These are phyloP conservation scores for Rheum nobile DNA, from an alignment of 148 eudicot species.

Conservation along the genomic window DNA sequence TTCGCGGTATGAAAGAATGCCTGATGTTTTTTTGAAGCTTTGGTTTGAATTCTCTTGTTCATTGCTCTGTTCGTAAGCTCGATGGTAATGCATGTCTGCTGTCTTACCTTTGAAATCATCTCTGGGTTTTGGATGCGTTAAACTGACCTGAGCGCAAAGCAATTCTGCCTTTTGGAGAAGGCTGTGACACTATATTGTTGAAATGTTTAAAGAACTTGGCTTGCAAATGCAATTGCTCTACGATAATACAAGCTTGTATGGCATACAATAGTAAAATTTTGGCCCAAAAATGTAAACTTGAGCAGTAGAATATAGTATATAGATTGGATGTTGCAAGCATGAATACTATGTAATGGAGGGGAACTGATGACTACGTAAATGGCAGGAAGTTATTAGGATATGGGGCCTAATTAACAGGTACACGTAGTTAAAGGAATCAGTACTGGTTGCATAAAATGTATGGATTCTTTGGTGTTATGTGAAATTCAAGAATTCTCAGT, in stretches of 20 bases:
- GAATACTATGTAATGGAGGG: not conserved
- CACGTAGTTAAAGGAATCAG: not conserved
- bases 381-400: not conserved
- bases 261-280: not conserved
- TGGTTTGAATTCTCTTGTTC: not conserved
- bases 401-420: not conserved
- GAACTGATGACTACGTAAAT: not conserved
- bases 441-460: not conserved
- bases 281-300: not conserved
- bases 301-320: not conserved
- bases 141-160: not conserved
- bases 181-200: not conserved
- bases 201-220: not conserved
- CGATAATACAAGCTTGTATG: not conserved
- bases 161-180: not conserved
- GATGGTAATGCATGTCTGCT: not conserved
- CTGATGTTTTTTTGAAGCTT: not conserved
- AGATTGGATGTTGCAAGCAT: not conserved
- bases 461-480: not conserved
- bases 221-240: not conserved
- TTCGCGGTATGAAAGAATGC: not conserved
- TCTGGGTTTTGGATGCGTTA: too few species aligned
- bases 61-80: not conserved
- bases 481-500: not conserved
- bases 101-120: too few species aligned